A percentile compares a stretch with the other conserved stretches of the same genome.
Conservation (phyloP, 306 rosid species). For the Rosa multiflora region DNA sequence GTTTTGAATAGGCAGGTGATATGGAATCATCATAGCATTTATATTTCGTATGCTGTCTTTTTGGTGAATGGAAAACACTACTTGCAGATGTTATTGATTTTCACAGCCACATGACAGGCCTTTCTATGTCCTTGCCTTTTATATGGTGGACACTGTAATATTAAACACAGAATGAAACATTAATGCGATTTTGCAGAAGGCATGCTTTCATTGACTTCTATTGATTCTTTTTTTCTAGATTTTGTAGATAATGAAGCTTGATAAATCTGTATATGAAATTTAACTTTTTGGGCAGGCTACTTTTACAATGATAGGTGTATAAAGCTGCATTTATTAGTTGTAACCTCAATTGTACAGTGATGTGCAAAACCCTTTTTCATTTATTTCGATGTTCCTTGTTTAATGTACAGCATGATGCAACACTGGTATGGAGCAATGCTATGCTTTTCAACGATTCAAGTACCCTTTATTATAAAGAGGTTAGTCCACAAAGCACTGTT, state of each 20-base stretch:
- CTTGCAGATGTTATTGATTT: not conserved
- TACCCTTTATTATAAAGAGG: slow-evolving; percentile 15
- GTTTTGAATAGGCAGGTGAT: not conserved
- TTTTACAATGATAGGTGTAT: not conserved
- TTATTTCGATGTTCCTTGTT: slow-evolving; percentile 9
- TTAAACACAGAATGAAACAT: not conserved
- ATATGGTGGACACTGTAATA: not conserved
- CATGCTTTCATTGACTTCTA: not conserved
- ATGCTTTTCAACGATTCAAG: slow-evolving; percentile 23
- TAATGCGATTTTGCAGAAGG: not conserved
- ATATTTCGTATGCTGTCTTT: not conserved
- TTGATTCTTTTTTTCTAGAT: not conserved
- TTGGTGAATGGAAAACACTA: not conserved
- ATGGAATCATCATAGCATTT: slow-evolving; percentile 4
- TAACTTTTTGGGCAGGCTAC: not conserved
- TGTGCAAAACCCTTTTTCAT: not conserved
- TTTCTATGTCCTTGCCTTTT: not conserved
- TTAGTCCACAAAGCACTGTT: slow-evolving; percentile 6
- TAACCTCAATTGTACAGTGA: not conserved
- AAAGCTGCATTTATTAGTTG: not conserved
- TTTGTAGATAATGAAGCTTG: not conserved
- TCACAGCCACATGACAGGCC: not conserved
- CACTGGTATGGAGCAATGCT: slow-evolving; percentile 23
- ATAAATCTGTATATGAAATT: not conserved
- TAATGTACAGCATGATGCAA: slow-evolving; percentile 27